These are phyloP conservation scores for Neurospora sp. DNA, from an alignment of 495 filamentous ascomycete genomes.

Conservation along the genomic window DNA sequence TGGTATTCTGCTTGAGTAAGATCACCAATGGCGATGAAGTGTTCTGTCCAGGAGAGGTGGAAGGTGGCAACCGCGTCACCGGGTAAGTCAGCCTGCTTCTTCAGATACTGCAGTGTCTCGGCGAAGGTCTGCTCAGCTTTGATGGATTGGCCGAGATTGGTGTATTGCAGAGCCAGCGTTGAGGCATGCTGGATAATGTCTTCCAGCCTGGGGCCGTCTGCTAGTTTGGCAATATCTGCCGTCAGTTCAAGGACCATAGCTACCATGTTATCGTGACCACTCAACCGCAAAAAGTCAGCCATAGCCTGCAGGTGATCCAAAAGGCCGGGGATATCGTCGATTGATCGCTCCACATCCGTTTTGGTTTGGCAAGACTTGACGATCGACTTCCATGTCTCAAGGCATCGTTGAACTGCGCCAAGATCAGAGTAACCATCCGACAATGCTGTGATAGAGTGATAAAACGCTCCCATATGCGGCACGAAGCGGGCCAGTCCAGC, in stretches of 20 bases:
- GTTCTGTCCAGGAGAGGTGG: constrained; percentile 65
- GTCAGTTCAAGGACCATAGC: constrained; percentile 38
- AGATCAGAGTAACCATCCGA: constrained; percentile 38
- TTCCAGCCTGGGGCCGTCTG: constrained; percentile 39
- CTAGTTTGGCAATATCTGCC: constrained; percentile 45
- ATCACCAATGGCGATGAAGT: constrained; percentile 58
- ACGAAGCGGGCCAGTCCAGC: constrained; percentile 40
- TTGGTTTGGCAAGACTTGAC: constrained; percentile 37
- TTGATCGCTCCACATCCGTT: constrained; percentile 38
- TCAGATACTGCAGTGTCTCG: constrained; percentile 39
- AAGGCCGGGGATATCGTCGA: constrained; percentile 54
- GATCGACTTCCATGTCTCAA: constrained; percentile 44
- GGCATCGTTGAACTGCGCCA: constrained; percentile 35
- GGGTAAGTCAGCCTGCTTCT: constrained; percentile 3
- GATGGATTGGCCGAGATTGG: constrained; percentile 64
- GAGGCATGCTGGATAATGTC: constrained; percentile 49
- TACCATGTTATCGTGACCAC: constrained; percentile 44
- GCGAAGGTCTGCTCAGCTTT: constrained; percentile 59
- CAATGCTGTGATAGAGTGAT: constrained; percentile 45
- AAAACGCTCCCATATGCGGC: constrained; percentile 48
- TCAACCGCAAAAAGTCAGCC: constrained; percentile 70
- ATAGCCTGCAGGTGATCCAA: constrained; percentile 54
- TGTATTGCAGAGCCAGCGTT: constrained; percentile 58
- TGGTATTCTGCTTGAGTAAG: constrained; percentile 45
- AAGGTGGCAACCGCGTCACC: constrained; percentile 40